Evolutionary conservation across 2,329 filamentous ascomycete species (phyloP), one percentile per base, ranked within the genome.

Genomic region (Canariomyces notabilis): DNA sequence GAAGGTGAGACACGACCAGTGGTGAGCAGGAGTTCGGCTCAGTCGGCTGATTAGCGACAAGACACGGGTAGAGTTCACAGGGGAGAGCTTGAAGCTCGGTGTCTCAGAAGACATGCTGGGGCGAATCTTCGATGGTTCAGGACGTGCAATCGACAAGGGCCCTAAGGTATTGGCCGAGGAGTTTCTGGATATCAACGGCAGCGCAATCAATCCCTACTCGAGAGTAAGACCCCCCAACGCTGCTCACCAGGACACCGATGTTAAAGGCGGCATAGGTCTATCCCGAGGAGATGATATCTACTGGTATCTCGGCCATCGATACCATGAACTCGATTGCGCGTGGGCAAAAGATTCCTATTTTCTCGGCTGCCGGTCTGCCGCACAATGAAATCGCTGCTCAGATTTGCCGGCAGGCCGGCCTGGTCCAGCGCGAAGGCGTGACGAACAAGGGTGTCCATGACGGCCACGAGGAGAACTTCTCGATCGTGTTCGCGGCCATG

Each of bases 51-150:
- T 48, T 22, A 20, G 26, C 40, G n/a, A 12, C 57, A 63, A 93
- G 90, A 95, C 91, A 45, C 94, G 86, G 78, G 91, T 98, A 68
- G 88, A 98, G 68, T 97, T 98, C 70, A 94, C 87, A 23, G 93
- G 93, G 51, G 81, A 96, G 74, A 97, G 88, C 74, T 75, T 98
- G 75, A 97, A 97, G 80, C 86, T 98, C 43, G 93, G 93, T 70
- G 93, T 98, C 50, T 97, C 93, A 42, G 94, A 98, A 74, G 93
- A 98, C 75, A 98, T 98, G 93, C 73, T 98, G 71, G 93, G 93
- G 57, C 91, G 94, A 75, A 89, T 97, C 69, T 98, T 98, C 66
- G 90, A 98, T 74, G 93, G 93, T 62, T 97, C 93, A 51, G 93
- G 93, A 65, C 86, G 91, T 69, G 87, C 94, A 59, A 98, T 98